Evolutionary conservation across 805 yeast genomes (phyloP).

Genomic region (Starmerella sp.): DNA sequence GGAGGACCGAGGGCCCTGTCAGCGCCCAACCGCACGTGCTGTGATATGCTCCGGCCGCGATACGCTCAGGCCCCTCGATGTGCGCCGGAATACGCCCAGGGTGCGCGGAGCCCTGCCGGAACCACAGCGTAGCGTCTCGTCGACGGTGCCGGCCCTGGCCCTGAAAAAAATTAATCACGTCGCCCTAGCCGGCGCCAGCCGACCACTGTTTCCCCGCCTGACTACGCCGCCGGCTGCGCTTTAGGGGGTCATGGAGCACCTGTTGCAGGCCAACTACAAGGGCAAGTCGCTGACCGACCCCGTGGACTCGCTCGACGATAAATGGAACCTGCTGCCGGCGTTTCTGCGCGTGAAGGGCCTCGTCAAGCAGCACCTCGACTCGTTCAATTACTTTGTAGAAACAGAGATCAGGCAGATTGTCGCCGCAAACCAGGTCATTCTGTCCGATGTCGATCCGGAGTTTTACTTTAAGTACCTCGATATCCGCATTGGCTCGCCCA

Average conservation of each 20-base stretch:
- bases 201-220: neutral
- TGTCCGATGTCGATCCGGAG: slow-evolving; percentile 95
- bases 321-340: slow-evolving; percentile 95
- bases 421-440: slow-evolving; percentile 74
- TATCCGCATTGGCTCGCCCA: slow-evolving; percentile 67
- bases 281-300: slow-evolving; percentile 83
- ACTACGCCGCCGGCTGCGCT: neutral
- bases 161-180: neutral
- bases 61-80: too few relatives aligned
- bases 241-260: slow-evolving; percentile 33
- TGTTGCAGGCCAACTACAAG: slow-evolving; percentile 67
- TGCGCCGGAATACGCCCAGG: too few relatives aligned
- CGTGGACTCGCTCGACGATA: slow-evolving; percentile 83
- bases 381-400: slow-evolving; percentile 95
- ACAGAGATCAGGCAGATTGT: slow-evolving; percentile 86
- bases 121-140: too few relatives aligned
- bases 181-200: neutral
- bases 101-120: too few relatives aligned
- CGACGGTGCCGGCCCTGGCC: neutral
- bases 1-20: too few relatives aligned
- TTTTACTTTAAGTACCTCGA: slow-evolving; percentile 87
- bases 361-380: slow-evolving; percentile 94
- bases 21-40: too few relatives aligned
- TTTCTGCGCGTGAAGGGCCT: slow-evolving; percentile 89
- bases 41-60: too few relatives aligned